Conservation (phyloP, 495 filamentous ascomycete species). For the Bathelium albidoporum region DNA sequence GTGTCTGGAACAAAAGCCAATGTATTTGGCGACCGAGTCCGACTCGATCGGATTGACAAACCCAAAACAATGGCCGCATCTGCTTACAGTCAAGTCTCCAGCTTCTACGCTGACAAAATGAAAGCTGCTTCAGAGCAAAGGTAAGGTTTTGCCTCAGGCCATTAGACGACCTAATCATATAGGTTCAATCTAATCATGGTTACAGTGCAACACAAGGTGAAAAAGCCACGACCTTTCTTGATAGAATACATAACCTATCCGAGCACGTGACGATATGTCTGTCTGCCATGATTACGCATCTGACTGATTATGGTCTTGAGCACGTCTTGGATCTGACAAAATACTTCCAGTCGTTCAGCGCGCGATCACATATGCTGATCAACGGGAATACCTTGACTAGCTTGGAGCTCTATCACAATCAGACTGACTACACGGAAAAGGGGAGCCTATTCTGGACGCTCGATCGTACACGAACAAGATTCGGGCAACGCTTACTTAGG, state of each 20-base stretch:
- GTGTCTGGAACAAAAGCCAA: constrained; percentile 82
- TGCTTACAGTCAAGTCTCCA: constrained; percentile 78
- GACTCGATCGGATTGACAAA: constrained; percentile 69
- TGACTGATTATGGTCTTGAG: constrained; percentile 87
- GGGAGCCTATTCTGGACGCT: constrained; percentile 94
- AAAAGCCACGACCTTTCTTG: constrained; percentile 52
- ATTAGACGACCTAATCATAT: constrained; percentile 27
- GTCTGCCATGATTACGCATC: constrained; percentile 91
- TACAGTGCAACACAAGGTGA: neutral
- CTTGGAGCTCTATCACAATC: constrained; percentile 91
- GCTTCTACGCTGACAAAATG: constrained; percentile 87
- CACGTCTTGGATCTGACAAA: constrained; percentile 96
- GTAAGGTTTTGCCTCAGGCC: neutral
- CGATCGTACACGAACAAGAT: constrained; percentile 83
- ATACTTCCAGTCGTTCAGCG: constrained; percentile 94
- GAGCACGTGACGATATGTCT: constrained; percentile 85
- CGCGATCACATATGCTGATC: constrained; percentile 88
- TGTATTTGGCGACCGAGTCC: constrained; percentile 82
- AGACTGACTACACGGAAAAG: constrained; percentile 75
- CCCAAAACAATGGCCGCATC: constrained; percentile 75
- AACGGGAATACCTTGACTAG: constrained; percentile 93
- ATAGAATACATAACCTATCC: constrained; percentile 75
- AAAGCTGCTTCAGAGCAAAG: constrained; percentile 31
- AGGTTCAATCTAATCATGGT: constrained; percentile 5
- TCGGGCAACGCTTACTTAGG: constrained; percentile 76